Conservation (phyloP, 1,139 yeast genomes). For the Spathaspora sp. region DNA sequence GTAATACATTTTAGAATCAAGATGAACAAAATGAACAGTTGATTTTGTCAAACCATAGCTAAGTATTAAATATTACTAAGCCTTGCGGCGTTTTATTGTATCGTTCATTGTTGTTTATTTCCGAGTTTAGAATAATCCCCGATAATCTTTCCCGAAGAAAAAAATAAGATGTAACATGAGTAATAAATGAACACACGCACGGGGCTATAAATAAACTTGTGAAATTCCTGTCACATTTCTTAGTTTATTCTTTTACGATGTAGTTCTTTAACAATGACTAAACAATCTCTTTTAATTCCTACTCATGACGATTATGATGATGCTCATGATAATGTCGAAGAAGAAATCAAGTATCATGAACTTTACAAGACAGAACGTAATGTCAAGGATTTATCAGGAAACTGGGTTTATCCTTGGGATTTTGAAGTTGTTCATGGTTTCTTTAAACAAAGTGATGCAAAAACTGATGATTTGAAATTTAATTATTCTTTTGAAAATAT, state of each 20-base stretch:
- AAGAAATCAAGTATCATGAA: conserved; percentile 13
- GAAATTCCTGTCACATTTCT: neutral
- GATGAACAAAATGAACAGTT: no score
- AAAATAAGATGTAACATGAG: neutral
- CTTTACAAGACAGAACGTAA: conserved; percentile 8
- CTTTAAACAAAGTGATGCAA: conserved; percentile 50
- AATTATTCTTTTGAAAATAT: conserved; percentile 50
- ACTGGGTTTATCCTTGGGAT: conserved; percentile 33
- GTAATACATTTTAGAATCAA: no score
- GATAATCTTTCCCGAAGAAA: neutral
- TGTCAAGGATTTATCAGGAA: conserved; percentile 19
- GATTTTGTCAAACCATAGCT: no score
- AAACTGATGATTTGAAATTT: conserved; percentile 50
- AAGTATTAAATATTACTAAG: no score
- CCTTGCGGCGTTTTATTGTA: neutral
- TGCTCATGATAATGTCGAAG: conserved; percentile 28
- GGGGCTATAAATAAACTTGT: neutral
- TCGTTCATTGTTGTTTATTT: neutral
- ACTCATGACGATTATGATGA: conserved; percentile 33
- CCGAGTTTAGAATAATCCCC: neutral
- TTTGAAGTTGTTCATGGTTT: conserved; percentile 53
- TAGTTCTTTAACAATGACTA: conserved; percentile 15
- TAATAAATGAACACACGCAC: neutral
- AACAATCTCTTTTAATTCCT: conserved; percentile 31
- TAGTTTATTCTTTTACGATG: neutral